These are phyloP conservation scores for Pythium guiyangense DNA, from an alignment of 352 stramenopile genomes.

Conservation along the genomic window DNA sequence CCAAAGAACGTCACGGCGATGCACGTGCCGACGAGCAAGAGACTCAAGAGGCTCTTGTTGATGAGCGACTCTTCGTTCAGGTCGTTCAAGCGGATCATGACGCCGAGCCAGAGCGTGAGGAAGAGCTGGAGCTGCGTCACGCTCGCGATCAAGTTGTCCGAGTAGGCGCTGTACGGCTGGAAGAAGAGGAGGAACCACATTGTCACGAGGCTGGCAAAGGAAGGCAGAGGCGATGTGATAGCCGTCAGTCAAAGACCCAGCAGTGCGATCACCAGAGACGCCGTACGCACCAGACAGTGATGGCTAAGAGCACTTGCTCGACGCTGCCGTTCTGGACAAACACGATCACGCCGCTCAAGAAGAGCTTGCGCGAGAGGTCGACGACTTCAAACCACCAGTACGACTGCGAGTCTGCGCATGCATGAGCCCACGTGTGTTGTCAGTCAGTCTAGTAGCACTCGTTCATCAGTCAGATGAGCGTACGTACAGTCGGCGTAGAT, in stretches of 20 bases:
- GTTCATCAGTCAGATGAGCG: not conserved
- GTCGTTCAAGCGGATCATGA: constrained; percentile 72
- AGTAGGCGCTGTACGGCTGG: constrained; percentile 66
- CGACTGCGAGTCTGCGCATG: constrained; percentile 35
- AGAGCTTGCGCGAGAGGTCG: constrained; percentile 73
- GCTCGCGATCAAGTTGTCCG: constrained; percentile 67
- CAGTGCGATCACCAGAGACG: too few relatives aligned
- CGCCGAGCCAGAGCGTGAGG: constrained; percentile 75
- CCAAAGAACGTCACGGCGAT: constrained; percentile 59
- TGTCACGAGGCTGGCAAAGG: constrained; percentile 36
- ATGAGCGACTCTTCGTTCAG: constrained; percentile 60
- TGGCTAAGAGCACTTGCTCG: constrained; percentile 58
- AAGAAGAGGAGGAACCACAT: constrained; percentile 82
- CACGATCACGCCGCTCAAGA: constrained; percentile 65
- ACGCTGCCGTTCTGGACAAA: constrained; percentile 72
- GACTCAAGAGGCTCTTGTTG: constrained; percentile 53
- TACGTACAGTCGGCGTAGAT: constrained; percentile 74
- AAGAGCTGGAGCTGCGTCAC: constrained; percentile 76
- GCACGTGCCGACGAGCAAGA: constrained; percentile 61
- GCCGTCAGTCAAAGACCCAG: too few relatives aligned
- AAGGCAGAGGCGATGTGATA: too few relatives aligned
- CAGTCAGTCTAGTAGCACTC: not conserved
- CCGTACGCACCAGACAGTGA: constrained; percentile 46
- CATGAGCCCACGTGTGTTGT: not conserved
- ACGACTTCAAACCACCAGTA: constrained; percentile 86